These are phyloP conservation scores for Aspergillus sp. DNA, from an alignment of 2,329 filamentous ascomycete species.

Conservation along the genomic window DNA sequence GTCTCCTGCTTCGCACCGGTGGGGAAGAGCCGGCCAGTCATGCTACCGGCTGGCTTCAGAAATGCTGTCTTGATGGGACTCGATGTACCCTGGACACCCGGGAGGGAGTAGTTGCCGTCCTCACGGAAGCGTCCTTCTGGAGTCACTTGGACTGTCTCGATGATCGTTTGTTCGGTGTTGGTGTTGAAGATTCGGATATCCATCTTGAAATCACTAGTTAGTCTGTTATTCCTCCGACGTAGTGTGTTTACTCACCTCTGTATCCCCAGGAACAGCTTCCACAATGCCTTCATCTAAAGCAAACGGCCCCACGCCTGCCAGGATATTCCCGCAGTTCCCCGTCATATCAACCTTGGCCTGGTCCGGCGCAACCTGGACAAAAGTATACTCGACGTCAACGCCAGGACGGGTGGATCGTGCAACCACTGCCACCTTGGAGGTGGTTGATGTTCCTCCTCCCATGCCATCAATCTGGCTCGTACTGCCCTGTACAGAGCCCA, in stretches of 20 bases:
- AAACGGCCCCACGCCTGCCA: constrained; percentile 59
- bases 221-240: constrained; percentile 9
- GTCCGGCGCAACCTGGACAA: constrained; percentile 61
- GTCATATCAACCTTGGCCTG: constrained; percentile 57
- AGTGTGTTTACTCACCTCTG: constrained; percentile 7
- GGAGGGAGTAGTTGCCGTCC: constrained; percentile 53
- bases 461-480: constrained; percentile 63
- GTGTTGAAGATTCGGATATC: constrained; percentile 61
- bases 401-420: constrained; percentile 42
- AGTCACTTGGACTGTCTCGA: constrained; percentile 50
- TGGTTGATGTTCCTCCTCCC: constrained; percentile 61
- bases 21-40: constrained; percentile 56
- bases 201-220: constrained; percentile 21
- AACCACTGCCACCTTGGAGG: constrained; percentile 65
- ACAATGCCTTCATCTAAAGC: constrained; percentile 52
- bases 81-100: constrained; percentile 54
- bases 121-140: constrained; percentile 37
- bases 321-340: constrained; percentile 69
- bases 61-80: constrained; percentile 56
- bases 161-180: constrained; percentile 59
- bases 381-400: constrained; percentile 62
- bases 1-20: constrained; percentile 44
- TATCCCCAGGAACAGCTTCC: constrained; percentile 14
- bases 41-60: constrained; percentile 55
- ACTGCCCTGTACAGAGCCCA: constrained; percentile 26